Percentiles rank a stretch among this genome's conserved stretches.
phyloP scores from a whole-genome alignment of 2,329 filamentous ascomycete genomes.

The Biscogniauxia sp. region DNA sequence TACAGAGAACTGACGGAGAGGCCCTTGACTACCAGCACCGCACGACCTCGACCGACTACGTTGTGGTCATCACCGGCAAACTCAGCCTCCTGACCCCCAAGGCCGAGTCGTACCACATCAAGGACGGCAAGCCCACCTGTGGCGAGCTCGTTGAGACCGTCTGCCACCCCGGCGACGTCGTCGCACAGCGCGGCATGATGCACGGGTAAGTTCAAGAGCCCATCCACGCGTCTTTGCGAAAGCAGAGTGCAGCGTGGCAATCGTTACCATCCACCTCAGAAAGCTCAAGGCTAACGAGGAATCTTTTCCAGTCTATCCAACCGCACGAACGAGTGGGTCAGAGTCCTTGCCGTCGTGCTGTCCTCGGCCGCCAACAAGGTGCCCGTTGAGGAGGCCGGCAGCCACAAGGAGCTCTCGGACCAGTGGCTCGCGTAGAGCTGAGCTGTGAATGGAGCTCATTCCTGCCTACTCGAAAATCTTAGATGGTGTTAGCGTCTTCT shows the following conservation, averaged over 20 bases:
- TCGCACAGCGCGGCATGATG: not conserved
- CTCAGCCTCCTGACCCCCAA: not conserved
- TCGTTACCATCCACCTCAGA: too few relatives aligned
- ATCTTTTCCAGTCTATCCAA: not conserved
- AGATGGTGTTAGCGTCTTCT: too few relatives aligned
- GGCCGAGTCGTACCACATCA: not conserved
- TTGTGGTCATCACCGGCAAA: not conserved
- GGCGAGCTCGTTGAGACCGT: not conserved
- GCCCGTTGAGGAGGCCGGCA: not conserved
- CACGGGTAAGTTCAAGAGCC: not conserved
- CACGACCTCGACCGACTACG: not conserved
- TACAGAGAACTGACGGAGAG: too few relatives aligned
- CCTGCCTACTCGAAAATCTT: too few relatives aligned
- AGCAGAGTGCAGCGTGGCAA: too few relatives aligned
- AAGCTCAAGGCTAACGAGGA: not conserved
- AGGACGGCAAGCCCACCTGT: not conserved
- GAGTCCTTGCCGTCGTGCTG: not conserved
- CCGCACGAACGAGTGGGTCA: not conserved
- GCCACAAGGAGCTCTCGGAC: constrained; percentile 4
- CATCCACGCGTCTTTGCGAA: too few relatives aligned
- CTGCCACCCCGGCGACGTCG: not conserved
- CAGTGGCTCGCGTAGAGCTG: constrained; percentile 4
- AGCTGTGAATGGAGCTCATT: not conserved
- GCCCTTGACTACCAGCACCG: not conserved
- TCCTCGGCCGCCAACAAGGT: not conserved